A percentile compares a stretch with the other conserved stretches of the same genome.
These are phyloP conservation scores for Aphanomyces invadans DNA, from an alignment of 352 stramenopile genomes.

Conservation along the genomic window DNA sequence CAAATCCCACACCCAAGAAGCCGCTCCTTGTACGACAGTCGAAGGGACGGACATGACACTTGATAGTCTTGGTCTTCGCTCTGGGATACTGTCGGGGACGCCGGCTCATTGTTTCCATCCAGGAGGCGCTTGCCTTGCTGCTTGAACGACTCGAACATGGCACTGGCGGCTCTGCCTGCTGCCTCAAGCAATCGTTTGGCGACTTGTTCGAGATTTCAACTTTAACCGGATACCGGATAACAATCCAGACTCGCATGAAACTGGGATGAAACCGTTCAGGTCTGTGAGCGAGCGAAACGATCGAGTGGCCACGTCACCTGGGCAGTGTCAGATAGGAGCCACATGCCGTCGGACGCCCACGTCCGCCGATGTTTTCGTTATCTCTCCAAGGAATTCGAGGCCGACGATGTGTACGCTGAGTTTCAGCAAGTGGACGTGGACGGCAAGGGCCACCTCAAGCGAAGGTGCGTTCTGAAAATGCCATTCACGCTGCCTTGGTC, in stretches of 20 bases:
- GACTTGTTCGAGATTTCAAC: slow-evolving; percentile 6
- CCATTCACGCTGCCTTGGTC: too few species aligned
- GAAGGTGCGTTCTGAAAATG: not conserved
- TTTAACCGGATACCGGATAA: slow-evolving; percentile 1
- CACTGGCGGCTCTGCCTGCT: not conserved
- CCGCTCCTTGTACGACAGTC: slow-evolving; percentile 67
- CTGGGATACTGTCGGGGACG: not conserved
- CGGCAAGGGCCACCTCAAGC: slow-evolving; percentile 1
- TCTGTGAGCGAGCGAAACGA: not conserved
- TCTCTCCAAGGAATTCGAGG: slow-evolving; percentile 7
- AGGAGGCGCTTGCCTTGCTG: slow-evolving; percentile 75
- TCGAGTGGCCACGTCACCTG: too few species aligned
- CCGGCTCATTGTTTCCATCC: slow-evolving; percentile 38
- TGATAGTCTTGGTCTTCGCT: slow-evolving; percentile 28
- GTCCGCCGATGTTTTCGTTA: slow-evolving; percentile 6
- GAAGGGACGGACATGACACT: slow-evolving; percentile 49
- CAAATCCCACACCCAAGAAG: slow-evolving; percentile 73
- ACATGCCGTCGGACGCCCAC: not conserved
- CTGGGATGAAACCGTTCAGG: not conserved
- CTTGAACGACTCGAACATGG: slow-evolving; percentile 28
- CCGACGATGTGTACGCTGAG: slow-evolving; percentile 23
- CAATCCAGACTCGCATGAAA: too few species aligned
- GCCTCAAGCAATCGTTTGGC: too few species aligned
- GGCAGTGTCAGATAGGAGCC: too few species aligned
- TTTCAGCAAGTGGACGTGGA: not conserved